These are phyloP conservation scores for Zalerion maritima DNA, from an alignment of 495 filamentous ascomycete species.

Conservation along the genomic window DNA sequence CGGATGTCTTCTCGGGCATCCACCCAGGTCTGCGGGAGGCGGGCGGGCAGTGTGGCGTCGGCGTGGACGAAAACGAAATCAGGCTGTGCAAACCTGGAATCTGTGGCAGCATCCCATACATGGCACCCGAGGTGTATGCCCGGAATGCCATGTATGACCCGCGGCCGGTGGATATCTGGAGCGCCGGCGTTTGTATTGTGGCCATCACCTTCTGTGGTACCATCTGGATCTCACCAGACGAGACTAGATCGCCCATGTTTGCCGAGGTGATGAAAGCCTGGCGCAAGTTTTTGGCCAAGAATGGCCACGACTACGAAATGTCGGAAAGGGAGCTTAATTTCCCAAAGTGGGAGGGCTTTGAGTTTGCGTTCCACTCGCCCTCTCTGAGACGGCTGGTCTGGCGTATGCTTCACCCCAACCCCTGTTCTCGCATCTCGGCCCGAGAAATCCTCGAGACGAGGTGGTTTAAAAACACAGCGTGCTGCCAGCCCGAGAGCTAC, in stretches of 20 bases:
- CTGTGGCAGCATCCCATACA: constrained; percentile 62
- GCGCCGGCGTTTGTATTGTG: constrained; percentile 58
- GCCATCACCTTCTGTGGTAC: constrained; percentile 48
- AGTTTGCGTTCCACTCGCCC: constrained; percentile 34
- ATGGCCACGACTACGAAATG: constrained; percentile 28
- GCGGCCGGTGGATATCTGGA: constrained; percentile 64
- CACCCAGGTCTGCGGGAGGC: constrained; percentile 54
- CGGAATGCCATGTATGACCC: constrained; percentile 58
- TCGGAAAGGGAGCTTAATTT: constrained; percentile 32
- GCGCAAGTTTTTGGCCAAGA: constrained; percentile 40
- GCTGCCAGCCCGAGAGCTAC: constrained; percentile 50
- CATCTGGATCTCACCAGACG: constrained; percentile 44
- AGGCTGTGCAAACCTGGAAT: constrained; percentile 55
- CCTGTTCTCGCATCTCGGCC: constrained; percentile 48
- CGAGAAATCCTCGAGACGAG: constrained; percentile 43
- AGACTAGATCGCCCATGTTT: constrained; percentile 40
- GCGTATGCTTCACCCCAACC: constrained; percentile 65
- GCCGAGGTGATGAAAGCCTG: constrained; percentile 45
- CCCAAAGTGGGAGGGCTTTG: constrained; percentile 35
- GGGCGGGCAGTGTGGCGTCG: constrained; percentile 47
- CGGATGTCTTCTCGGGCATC: constrained; percentile 58
- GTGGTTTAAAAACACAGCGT: constrained; percentile 54
- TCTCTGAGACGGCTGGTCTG: constrained; percentile 47
- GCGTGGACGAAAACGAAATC: constrained; percentile 41
- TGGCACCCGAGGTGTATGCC: constrained; percentile 59